Evolutionary conservation across 1,284 basidiomycete genomes (phyloP), one percentile per base, ranked within the genome.

Genomic region (Heterobasidion occidentale): DNA sequence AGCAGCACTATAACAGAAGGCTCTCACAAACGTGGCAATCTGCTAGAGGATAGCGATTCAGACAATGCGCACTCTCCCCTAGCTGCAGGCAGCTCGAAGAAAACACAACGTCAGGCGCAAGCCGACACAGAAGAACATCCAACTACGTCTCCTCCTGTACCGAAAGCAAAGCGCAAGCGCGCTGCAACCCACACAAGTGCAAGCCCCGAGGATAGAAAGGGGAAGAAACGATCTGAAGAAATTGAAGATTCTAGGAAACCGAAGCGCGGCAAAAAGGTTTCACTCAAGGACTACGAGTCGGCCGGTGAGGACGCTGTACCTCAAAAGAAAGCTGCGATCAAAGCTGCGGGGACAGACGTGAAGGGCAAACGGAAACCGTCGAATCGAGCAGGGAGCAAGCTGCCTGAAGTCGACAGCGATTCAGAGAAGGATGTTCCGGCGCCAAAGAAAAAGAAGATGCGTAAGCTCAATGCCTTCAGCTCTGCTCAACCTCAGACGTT

Each of bases 391-490:
- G 54, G 17, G 36, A 36, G 42, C 19, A 53, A 56, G 17, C 36
- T 36, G 38, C 17, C 36, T 14, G 53, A 55, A 7, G 55, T 36
- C 17, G 58, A 62, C 34, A 36, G 46, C 14, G 60, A 58, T 7
- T 14, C 36, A 9, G 62, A 60, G 7, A 67, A 70, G 7, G 61
- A 60, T 9, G 68, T 64, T 33, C 57, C 58, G 8, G 64, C 54
- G 19, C 74, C 70, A 9, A 78, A 76, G 68, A 80, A 78, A 70
- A 86, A 82, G 71, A 86, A 81, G 68, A 81, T 79, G 60, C 75
- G 80, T 62, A 84, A 79, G 67, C 79, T 87, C 59, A 82, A 79
- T 59, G 62, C 86, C 27, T 84, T 83, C 62, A 69, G 71, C 6
- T 60, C 68, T 44, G 66, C 73, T 53, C 72, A 75, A 57, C 65